Percentiles rank a stretch among this genome's conserved stretches.
Conservation (phyloP, 148 eudicot genomes). For the Polygonum maritimum region DNA sequence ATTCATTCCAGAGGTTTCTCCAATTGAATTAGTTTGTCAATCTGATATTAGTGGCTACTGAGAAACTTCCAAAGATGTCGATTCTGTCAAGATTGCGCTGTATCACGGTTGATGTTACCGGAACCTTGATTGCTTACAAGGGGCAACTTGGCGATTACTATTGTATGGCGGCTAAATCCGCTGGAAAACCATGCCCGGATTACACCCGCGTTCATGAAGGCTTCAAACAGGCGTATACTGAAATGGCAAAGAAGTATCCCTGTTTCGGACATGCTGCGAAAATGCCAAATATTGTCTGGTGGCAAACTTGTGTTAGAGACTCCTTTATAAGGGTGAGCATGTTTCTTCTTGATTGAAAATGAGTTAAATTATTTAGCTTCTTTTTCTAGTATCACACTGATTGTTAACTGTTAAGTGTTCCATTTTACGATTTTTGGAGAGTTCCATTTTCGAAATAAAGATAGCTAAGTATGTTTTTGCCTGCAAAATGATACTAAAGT, state of each 20-base stretch:
- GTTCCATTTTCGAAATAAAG: neutral
- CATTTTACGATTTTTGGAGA: neutral
- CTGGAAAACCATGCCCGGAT: slow-evolving; percentile 89
- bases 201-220: slow-evolving; percentile 92
- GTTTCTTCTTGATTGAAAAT: neutral
- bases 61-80: slow-evolving; percentile 27
- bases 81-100: slow-evolving; percentile 58
- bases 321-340: slow-evolving; percentile 66
- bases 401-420: neutral
- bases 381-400: neutral
- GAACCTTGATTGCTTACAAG: slow-evolving; percentile 89
- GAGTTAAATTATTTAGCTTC: neutral
- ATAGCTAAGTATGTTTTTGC: neutral
- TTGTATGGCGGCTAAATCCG: slow-evolving; percentile 97
- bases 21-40: neutral
- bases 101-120: slow-evolving; percentile 91
- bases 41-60: neutral
- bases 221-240: slow-evolving; percentile 73
- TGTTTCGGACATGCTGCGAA: slow-evolving; percentile 84
- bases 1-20: neutral
- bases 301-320: slow-evolving; percentile 89
- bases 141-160: slow-evolving; percentile 97
- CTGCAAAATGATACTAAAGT: neutral
- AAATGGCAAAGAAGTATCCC: slow-evolving; percentile 86
- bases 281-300: slow-evolving; percentile 92